Conservation (phyloP, 208 protist genomes). For the Tritrichomonas foetus region DNA sequence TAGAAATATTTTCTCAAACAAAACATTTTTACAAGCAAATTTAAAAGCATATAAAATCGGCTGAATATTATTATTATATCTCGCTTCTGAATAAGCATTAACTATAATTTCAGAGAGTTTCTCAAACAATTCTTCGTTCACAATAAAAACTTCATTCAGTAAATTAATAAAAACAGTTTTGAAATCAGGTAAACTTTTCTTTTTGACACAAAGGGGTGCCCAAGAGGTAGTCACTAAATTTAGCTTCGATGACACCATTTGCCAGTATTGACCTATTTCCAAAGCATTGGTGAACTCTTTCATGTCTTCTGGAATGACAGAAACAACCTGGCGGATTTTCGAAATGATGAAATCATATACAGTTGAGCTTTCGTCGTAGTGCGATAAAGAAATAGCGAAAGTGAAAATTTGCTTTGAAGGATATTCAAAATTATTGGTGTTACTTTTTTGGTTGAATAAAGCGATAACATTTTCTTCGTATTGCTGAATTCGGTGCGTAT, state of each 20-base stretch:
- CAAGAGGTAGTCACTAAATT: background rate
- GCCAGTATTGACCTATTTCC: background rate
- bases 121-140: background rate
- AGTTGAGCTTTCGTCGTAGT: too few species aligned
- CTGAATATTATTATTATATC: background rate
- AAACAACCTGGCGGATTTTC: background rate
- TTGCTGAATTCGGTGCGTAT: too few species aligned
- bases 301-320: background rate
- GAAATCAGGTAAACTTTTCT: background rate
- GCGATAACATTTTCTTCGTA: too few species aligned
- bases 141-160: background rate
- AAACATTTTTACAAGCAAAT: background rate
- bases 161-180: background rate
- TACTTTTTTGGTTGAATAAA: too few species aligned
- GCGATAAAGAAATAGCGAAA: too few species aligned
- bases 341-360: too few species aligned
- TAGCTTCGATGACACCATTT: background rate
- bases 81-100: background rate
- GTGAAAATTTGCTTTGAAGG: too few species aligned
- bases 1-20: background rate
- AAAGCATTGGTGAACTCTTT: background rate
- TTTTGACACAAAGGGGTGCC: background rate
- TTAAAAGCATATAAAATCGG: background rate
- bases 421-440: too few species aligned
- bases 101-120: background rate